These are phyloP conservation scores for Bolboschoenoplectus hybrid DNA, from an alignment of 202 grass and related monocot genomes.

Conservation along the genomic window DNA sequence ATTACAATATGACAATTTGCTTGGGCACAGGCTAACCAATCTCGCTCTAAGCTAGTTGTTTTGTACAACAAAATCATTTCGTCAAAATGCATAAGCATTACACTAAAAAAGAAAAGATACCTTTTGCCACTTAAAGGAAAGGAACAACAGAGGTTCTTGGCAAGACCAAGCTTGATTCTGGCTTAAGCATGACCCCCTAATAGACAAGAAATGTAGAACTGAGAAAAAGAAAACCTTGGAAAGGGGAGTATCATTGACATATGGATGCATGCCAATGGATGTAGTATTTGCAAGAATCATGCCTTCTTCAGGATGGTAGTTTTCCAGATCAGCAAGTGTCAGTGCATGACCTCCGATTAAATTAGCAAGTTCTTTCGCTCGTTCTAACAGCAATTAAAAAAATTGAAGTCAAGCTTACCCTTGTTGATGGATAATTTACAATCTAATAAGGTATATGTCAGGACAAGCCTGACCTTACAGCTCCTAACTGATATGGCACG, in stretches of 20 bases:
- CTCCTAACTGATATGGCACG: not conserved
- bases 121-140: not conserved
- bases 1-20: not conserved
- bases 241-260: constrained; percentile 85
- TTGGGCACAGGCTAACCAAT: not conserved
- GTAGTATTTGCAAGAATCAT: constrained; percentile 99
- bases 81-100: not conserved
- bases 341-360: constrained; percentile 80
- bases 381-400: constrained; percentile 49
- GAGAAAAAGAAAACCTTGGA: constrained; percentile 60
- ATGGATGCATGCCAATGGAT: constrained; percentile 95
- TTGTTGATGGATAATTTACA: not conserved
- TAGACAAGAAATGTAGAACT: not conserved
- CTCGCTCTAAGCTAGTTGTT: not conserved
- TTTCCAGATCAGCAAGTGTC: constrained; percentile 80
- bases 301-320: constrained; percentile 76
- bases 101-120: not conserved
- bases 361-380: constrained; percentile 82
- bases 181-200: not conserved
- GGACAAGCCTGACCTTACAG: not conserved
- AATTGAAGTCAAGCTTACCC: not conserved
- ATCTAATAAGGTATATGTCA: not conserved
- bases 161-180: not conserved
- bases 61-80: not conserved
- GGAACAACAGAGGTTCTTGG: not conserved